Evolutionary conservation across 805 yeast species (phyloP), one percentile per base, ranked within the genome.

Genomic region (Ogataea nakhonphanomensis): DNA sequence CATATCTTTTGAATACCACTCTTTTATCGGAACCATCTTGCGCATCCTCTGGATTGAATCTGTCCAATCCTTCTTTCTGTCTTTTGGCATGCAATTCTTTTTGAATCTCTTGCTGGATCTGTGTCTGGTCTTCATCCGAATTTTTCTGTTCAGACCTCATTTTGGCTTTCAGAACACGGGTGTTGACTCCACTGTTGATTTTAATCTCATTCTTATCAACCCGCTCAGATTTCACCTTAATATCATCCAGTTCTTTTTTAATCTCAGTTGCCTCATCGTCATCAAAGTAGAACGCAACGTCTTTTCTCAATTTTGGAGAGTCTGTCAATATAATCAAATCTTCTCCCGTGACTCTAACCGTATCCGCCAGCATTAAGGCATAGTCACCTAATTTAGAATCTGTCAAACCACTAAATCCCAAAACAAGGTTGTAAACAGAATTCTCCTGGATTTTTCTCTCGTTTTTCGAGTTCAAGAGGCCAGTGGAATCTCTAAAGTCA

Each of bases 1-100:
- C 99, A 64, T 86, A 93, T 59, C 84, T 84, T 57, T 86, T 87
- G 71, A 91, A 90, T n/a, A 80, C 81, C 3, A 81, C 82, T 54
- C 74, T 78, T 49, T 70, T 69, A 38, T 80, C 89, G 15, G 71
- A 74, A 6, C 68, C 65, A 49, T 77, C 81, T 23, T 76, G 73
- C 5, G 87, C 86, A 63, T 80, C 91, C 10, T 87, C 84, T 32
- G 87, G 84, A 45, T 84, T 80, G 57, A 81, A 90, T 57, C 95
- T 74, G 37, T 83, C 78, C 43, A 85, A 67, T 24, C 99, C 99
- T 56, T 84, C 91, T 54, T 84, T 84, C 58, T 84, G 91, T 58
- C 95, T 73, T 58, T 80, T 84, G 37, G 82, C 88, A 61, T 88
- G 96, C 37, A 91, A 71, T 51, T 84, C 85, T 43, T 73, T 71